Base-by-base conservation (phyloP, 768 basidiomycete genomes). In the Dacryopinax spathularia region DNA sequence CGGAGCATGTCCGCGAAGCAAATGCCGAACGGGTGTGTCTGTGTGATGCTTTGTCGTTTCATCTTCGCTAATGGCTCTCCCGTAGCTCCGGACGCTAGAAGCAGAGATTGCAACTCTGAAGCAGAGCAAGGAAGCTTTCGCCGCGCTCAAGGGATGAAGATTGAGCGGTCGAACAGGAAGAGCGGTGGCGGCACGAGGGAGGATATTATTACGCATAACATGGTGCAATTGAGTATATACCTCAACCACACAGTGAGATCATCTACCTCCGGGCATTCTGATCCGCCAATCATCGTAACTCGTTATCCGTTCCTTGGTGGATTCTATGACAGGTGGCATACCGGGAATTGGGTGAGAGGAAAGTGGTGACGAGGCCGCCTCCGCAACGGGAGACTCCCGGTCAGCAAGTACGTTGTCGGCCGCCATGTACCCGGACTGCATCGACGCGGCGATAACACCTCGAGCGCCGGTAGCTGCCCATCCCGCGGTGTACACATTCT, bases 381-480 rank as follows among this genome's bases (percentile, higher is more conserved):
- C 29, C 1, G 67, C 60, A 1, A 70, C 25, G 0, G 60, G 59
- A 0, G 70, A 63, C 37, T 74, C 70, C 18, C 80, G 78, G 68
- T 94, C 92, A 1, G 76, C 74, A 1, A 91, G 66, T 61, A 97
- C 81, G 0, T 80, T 76, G 36, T 88, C 84, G 1, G 89, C 87
- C 1, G 90, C 84, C 1, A 80, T 79, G 70, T 92, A 91, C 22
- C 94, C 89, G 71, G 96, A 82, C 73, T 91, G 84, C 92, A 99
- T 92, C 34, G 96, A 96, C 2, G 86, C 80, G 1, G 91, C 93
- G 44, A 98, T 79, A 13, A 98, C 93, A 10, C 94, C 94, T 61
- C 83, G 86, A 0, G 96, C 93, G 34, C 95, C 95, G 2, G 82
- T 84, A 1, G 91, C 87, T 1, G 91, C 87, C 96, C 96, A 99